A percentile compares a stretch with the other conserved stretches of the same genome.
These are phyloP conservation scores for Tanacetum coccineum DNA, from an alignment of 129 eudicot genomes.

Conservation along the genomic window DNA sequence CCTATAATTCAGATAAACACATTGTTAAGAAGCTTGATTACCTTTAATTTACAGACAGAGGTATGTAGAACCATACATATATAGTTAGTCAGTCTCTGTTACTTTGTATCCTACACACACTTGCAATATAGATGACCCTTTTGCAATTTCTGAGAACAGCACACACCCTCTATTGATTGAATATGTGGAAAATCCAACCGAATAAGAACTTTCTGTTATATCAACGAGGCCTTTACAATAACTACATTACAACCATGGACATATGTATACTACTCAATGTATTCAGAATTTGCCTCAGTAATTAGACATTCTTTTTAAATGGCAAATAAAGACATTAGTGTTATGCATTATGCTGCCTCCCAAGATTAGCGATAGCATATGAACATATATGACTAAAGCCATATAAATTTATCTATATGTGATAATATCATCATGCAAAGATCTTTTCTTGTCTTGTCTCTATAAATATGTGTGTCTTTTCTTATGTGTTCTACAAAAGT, in stretches of 20 bases:
- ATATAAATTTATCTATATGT: not conserved
- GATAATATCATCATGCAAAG: constrained; percentile 6
- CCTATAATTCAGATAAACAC: too few relatives aligned
- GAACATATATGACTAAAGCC: not conserved
- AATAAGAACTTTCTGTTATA: not conserved
- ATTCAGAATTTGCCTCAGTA: too few relatives aligned
- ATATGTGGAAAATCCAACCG: not conserved
- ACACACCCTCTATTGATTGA: not conserved
- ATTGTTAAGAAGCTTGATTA: too few relatives aligned
- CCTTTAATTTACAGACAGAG: too few relatives aligned
- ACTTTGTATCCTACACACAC: too few relatives aligned
- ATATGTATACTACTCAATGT: not conserved
- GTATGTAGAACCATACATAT: too few relatives aligned
- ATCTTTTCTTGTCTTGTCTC: constrained; percentile 11
- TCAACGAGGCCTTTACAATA: not conserved
- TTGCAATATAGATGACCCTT: too few relatives aligned
- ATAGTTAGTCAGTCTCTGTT: too few relatives aligned
- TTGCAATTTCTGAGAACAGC: not conserved
- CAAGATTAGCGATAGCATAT: constrained; percentile 1
- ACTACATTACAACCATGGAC: not conserved
- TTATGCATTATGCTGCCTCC: not conserved
- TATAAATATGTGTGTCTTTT: not conserved
- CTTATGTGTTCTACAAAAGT: not conserved
- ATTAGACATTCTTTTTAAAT: too few relatives aligned
- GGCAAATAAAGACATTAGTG: not conserved